Evolutionary conservation across 306 rosid genomes (phyloP).

Genomic region (Quillaja saponaria): DNA sequence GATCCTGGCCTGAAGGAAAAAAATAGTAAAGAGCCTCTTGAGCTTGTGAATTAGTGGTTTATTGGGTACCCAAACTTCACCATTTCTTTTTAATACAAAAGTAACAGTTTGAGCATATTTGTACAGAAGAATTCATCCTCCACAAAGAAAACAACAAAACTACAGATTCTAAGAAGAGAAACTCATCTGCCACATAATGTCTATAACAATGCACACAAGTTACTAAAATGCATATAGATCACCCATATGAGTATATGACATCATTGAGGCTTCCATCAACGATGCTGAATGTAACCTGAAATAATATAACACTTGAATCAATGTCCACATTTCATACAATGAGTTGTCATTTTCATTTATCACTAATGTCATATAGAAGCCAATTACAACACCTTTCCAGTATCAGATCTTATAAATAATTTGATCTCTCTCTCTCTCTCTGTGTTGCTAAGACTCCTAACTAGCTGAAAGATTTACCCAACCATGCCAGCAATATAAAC

Average conservation of each 20-base stretch:
- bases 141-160: constrained; percentile 47
- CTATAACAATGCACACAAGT: constrained; percentile 71
- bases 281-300: constrained; percentile 57
- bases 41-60: no score
- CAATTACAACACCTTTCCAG: no score
- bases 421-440: no score
- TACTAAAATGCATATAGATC: constrained; percentile 40
- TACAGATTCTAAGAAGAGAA: constrained; percentile 94
- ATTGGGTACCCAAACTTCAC: no score
- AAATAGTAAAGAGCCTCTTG: no score
- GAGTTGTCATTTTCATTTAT: constrained; percentile 10
- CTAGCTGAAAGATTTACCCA: not conserved
- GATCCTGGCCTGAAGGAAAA: no score
- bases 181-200: constrained; percentile 94
- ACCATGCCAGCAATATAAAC: constrained; percentile 10
- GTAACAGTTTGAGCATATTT: constrained; percentile 25
- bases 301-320: constrained; percentile 44
- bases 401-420: no score
- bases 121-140: constrained; percentile 51
- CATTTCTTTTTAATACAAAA: no score
- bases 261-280: constrained; percentile 31
- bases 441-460: not conserved
- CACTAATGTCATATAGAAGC: constrained; percentile 9
- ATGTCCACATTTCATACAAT: constrained; percentile 26
- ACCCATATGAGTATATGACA: constrained; percentile 35